phyloP scores from a whole-genome alignment of 345 rosid species.

The Pelargonium nanum region DNA sequence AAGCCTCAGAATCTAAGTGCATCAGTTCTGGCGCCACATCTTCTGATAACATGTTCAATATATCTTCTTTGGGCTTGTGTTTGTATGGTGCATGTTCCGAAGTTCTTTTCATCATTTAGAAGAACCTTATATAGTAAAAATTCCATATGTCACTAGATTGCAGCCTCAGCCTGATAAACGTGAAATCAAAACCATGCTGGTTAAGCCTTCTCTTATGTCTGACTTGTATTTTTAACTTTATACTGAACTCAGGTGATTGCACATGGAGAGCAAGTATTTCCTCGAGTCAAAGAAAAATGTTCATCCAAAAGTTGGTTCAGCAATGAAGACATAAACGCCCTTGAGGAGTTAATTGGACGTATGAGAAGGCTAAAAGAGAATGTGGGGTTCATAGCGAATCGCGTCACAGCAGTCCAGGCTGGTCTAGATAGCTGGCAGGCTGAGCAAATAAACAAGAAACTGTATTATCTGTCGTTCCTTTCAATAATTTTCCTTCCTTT shows the following conservation, averaged over 20 bases:
- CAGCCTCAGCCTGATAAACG: too few relatives aligned
- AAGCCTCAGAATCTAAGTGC: too few relatives aligned
- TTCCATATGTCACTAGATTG: too few relatives aligned
- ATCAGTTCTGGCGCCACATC: too few relatives aligned
- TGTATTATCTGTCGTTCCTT: conserved; percentile 90
- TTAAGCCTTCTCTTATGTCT: too few relatives aligned
- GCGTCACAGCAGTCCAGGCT: conserved; percentile 84
- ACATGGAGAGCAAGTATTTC: conserved; percentile 92
- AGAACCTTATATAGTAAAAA: too few relatives aligned
- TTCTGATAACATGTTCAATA: not conserved
- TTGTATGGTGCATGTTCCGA: too few relatives aligned
- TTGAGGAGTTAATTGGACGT: conserved; percentile 75
- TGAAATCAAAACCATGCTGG: too few relatives aligned
- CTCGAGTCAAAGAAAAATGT: conserved; percentile 82
- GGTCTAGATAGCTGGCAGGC: conserved; percentile 93
- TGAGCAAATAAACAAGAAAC: conserved; percentile 86
- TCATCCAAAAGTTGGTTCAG: conserved; percentile 64
- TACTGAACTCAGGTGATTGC: conserved; percentile 59
- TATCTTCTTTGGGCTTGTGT: not conserved
- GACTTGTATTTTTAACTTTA: not conserved
- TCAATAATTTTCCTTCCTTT: conserved; percentile 89
- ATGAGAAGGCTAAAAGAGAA: conserved; percentile 84
- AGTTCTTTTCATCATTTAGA: too few relatives aligned
- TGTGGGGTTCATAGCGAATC: conserved; percentile 82
- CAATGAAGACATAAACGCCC: conserved; percentile 42